phyloP scores from a whole-genome alignment of 2,329 filamentous ascomycete species.

The Colletotrichum tropicale region DNA sequence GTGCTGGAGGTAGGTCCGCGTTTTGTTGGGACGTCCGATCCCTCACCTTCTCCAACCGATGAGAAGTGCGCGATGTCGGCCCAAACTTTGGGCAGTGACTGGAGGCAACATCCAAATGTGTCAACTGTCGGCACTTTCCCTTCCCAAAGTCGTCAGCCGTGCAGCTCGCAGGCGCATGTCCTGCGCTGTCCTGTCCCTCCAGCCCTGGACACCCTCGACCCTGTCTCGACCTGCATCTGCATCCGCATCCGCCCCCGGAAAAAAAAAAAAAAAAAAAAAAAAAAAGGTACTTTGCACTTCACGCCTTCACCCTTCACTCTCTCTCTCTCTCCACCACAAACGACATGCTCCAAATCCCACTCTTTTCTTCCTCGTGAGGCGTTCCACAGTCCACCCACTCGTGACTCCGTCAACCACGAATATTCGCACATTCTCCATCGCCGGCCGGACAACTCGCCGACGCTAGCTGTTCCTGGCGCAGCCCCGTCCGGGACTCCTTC shows the following conservation, averaged over 20 bases:
- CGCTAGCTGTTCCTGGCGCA: conserved; percentile 9
- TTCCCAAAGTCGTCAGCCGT: background rate
- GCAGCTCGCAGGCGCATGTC: background rate
- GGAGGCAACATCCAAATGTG: background rate
- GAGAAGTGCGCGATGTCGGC: conserved; percentile 4
- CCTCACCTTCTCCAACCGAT: conserved; percentile 6
- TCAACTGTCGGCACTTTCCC: conserved; percentile 8
- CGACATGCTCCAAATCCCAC: background rate
- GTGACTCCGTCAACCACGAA: background rate
- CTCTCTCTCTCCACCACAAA: background rate
- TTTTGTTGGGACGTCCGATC: conserved; percentile 18
- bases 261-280: background rate
- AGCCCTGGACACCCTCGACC: background rate
- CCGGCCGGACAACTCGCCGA: conserved; percentile 16
- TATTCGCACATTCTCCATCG: background rate
- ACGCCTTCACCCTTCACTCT: background rate
- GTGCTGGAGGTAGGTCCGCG: background rate
- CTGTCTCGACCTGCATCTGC: conserved; percentile 13
- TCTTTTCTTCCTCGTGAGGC: background rate
- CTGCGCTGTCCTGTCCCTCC: background rate
- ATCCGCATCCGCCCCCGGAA: background rate
- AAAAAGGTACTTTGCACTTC: background rate
- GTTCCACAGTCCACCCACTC: background rate
- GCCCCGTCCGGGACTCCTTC: conserved; percentile 4
- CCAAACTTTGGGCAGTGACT: background rate